phyloP scores from a whole-genome alignment of 495 filamentous ascomycete species.

The Penicillium egyptiacum region DNA sequence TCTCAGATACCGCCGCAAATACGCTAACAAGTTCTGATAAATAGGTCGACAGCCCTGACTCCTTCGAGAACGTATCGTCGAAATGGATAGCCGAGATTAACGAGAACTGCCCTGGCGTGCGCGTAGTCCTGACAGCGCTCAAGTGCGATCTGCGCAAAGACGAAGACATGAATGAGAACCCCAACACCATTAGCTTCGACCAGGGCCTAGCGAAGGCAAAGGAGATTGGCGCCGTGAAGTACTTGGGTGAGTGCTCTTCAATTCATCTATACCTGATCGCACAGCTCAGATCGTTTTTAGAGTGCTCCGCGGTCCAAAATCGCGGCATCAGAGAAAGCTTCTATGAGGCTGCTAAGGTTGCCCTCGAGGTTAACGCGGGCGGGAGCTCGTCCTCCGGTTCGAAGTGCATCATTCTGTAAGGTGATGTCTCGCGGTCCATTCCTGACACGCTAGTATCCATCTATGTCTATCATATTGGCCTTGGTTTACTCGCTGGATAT shows the following conservation, averaged over 20 bases:
- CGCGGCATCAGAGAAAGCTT: constrained; percentile 97
- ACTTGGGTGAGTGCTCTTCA: constrained; percentile 61
- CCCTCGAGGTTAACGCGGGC: constrained; percentile 74
- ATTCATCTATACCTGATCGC: background rate
- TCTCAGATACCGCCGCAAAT: background rate
- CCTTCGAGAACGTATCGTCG: constrained; percentile 94
- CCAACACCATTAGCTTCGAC: constrained; percentile 80
- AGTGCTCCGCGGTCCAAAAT: constrained; percentile 98
- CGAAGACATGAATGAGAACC: constrained; percentile 57
- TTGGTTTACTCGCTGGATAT: constrained; percentile 1
- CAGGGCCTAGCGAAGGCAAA: constrained; percentile 91
- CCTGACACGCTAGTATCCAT: background rate
- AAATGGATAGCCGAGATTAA: constrained; percentile 98
- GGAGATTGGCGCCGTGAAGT: constrained; percentile 82
- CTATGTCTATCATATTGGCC: background rate
- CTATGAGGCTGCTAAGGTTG: constrained; percentile 96
- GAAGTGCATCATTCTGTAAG: constrained; percentile 39
- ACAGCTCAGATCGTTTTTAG: constrained; percentile 39
- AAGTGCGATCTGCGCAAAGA: constrained; percentile 93
- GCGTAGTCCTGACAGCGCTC: constrained; percentile 90
- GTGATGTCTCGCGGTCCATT: background rate
- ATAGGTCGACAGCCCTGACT: constrained; percentile 87
- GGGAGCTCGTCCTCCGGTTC: constrained; percentile 36
- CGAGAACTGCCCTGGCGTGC: constrained; percentile 93
- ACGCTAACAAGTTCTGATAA: constrained; percentile 15